Evolutionary conservation across 768 basidiomycete genomes (phyloP).

Genomic region (Amyloporia xantha): DNA sequence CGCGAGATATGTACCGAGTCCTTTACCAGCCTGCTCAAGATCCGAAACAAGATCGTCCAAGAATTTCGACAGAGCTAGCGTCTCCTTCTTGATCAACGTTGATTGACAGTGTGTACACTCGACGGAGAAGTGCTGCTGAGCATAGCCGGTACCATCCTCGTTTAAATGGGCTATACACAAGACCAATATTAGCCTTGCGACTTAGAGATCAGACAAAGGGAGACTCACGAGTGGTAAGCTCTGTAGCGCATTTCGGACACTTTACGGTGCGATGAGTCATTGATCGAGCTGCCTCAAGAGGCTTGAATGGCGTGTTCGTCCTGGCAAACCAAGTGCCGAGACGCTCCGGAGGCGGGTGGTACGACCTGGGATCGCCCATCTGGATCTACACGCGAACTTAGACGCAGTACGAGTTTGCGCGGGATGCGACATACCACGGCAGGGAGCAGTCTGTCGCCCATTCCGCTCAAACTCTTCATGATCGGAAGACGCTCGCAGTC

Average conservation of each 20-base stretch:
- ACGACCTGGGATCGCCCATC: slow-evolving; percentile 14
- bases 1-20: background rate
- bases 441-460: slow-evolving; percentile 5
- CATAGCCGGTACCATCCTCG: slow-evolving; percentile 38
- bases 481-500: slow-evolving; percentile 14
- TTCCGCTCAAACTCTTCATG: slow-evolving; percentile 1
- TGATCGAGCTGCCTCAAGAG: slow-evolving; percentile 26
- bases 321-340: slow-evolving; percentile 12
- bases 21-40: slow-evolving; percentile 1
- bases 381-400: slow-evolving; percentile 8
- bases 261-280: slow-evolving; percentile 22
- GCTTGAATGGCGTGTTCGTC: slow-evolving; percentile 25
- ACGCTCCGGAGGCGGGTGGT: slow-evolving; percentile 10
- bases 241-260: slow-evolving; percentile 30
- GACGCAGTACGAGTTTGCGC: background rate
- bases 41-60: slow-evolving; percentile 30
- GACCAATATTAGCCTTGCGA: too few relatives aligned
- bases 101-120: slow-evolving; percentile 33
- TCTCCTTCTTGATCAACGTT: slow-evolving; percentile 33
- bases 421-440: slow-evolving; percentile 6
- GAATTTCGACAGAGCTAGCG: slow-evolving; percentile 37
- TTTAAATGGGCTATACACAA: slow-evolving; percentile 37
- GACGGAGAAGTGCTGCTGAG: slow-evolving; percentile 34
- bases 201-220: too few relatives aligned
- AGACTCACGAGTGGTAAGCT: slow-evolving; percentile 26